Evolutionary conservation across 2,329 filamentous ascomycete genomes (phyloP), one percentile per base, ranked within the genome.

Genomic region (Penicillium corylophilum): DNA sequence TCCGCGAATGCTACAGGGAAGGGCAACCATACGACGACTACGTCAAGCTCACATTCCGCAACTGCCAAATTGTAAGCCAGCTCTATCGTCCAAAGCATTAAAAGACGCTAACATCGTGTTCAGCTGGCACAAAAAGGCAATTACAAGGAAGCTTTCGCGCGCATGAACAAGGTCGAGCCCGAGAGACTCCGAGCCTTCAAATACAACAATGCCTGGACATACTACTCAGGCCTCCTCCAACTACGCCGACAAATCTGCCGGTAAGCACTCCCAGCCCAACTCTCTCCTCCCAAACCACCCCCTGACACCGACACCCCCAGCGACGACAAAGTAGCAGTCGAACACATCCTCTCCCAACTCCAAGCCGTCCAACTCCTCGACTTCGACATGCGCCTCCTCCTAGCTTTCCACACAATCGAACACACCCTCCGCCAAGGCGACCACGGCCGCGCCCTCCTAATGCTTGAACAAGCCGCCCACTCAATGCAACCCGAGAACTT

Each of bases 11-110:
- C 57, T 87, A 96, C 64, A 76, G 79, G 4, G 73, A 76, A n/a
- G 75, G 77, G 43, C 79, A 80, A 31, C 80, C 85, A 0, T 82
- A 92, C 39, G 90, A 95, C 56, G 93, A 97, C 61, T 81, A 85
- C 44, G 78, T 96, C 28, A 89, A 87, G 61, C 82, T 89, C 29
- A 85, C 80, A 0, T 90, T 89, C 61, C 83, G 88, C 4, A 80
- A 86, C 50, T 87, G 90, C 2, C 82, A 86, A 53, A 76, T 85
- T 44, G 77, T 82, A 61, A 47, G 71, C 47, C 22, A 23, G 29
- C 8, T 18, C 33, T 24, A 42, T 18, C 16, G 12, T 23, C 5
- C 20, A 16, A 2, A 8, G 43, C 22, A 20, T 45, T 29, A n/a
- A 40, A 31, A 10, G 24, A 26, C 29, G 38, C 54, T 55, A 44